Base-by-base conservation (phyloP, 106 monocot genomes). In the Xerophyta viscosa region DNA sequence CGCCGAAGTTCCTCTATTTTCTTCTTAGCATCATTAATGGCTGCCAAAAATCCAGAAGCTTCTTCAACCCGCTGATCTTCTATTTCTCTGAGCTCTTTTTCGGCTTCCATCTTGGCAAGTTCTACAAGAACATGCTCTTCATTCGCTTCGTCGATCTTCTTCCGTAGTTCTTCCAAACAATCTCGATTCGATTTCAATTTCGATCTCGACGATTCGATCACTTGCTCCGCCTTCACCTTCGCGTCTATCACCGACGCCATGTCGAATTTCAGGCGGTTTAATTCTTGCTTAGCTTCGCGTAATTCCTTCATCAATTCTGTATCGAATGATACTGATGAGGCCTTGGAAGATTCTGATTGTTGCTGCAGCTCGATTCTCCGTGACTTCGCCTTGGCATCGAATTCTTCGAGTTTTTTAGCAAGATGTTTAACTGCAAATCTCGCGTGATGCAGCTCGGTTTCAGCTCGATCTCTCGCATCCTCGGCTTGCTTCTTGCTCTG, bases 91-190 rank as follows among this genome's bases (percentile, higher is more conserved):
- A 29, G 17, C 48, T 96, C 96, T 24, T 54, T 78, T 24, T 73
- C 75, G 1, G 89, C 96, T 66, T 96, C 82, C 31, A 96, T 72
- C 42, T 84, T 82, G 4, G 96, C 96, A 3, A 96, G 73, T 68
- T 88, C 89, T 27, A 96, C 88, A 10, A 96, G 71, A 20, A 77
- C 82, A 24, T 79, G 81, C 20, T 96, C 96, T 52, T 84, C 84
- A 37, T 96, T 71, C 2, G 69, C 64, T 15, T 61, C 67, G 9
- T 79, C 85, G 2, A 86, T 66, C 61, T 76, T 62, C 33, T 57
- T 76, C 33, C 52, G 63, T 18, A 86, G 26, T 39, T 76, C 69
- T 56, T 86, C 79, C 2, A 62, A 64, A 15, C 50, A 61, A n/a
- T 24, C 56, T 37, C 52, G 0, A 41, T 24, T 28, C 0, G 58